Percentiles rank a stretch among this genome's conserved stretches.
Conservation (phyloP, 2,329 filamentous ascomycete species). For the Penicillium freii region DNA sequence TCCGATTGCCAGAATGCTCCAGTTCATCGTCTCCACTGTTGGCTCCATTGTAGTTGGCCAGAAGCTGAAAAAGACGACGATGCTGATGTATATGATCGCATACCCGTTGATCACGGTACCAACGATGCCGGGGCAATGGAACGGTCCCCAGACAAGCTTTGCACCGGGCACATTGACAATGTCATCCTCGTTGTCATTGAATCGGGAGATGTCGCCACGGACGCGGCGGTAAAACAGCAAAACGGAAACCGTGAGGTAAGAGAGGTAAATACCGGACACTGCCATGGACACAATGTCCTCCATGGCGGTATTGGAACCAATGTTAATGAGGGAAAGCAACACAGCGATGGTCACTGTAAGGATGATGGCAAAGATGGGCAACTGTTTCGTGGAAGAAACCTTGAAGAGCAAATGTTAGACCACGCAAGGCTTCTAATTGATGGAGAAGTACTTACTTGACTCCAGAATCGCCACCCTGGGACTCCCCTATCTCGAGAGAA, state of each 20-base stretch:
- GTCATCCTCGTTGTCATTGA: constrained; percentile 34
- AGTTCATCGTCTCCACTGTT: constrained; percentile 48
- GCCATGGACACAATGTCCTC: constrained; percentile 52
- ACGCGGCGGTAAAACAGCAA: constrained; percentile 46
- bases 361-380: constrained; percentile 30
- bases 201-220: constrained; percentile 31
- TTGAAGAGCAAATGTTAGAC: not conserved
- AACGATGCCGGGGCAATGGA: constrained; percentile 39
- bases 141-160: constrained; percentile 25
- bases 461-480: constrained; percentile 30
- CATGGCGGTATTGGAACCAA: constrained; percentile 51
- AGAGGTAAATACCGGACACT: constrained; percentile 46
- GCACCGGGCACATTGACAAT: constrained; percentile 21
- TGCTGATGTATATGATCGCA: constrained; percentile 43
- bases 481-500: constrained; percentile 41
- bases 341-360: constrained; percentile 28
- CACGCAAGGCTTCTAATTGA: not conserved
- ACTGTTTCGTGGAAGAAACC: constrained; percentile 8
- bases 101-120: constrained; percentile 46
- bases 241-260: constrained; percentile 49
- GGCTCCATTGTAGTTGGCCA: constrained; percentile 45
- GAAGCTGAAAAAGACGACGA: constrained; percentile 49
- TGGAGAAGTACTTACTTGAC: constrained; percentile 20
- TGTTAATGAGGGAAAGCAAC: constrained; percentile 51
- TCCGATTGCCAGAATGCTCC: constrained; percentile 44